Base-by-base conservation (phyloP, 345 rosid species). In the Nasturtium officinale region DNA sequence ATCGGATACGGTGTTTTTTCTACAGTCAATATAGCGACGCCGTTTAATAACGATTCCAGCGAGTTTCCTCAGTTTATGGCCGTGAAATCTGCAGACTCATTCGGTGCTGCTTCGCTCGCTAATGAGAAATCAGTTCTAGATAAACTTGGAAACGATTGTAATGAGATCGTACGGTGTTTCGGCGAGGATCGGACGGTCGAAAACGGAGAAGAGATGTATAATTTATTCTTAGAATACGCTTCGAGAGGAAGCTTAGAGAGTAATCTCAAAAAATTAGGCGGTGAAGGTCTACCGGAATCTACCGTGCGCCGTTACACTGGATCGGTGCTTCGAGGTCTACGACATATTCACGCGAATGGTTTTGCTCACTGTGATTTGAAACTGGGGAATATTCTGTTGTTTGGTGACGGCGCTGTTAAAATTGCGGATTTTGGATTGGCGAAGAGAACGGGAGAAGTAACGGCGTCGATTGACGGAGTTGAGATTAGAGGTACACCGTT, bases 361-460 rank as follows among this genome's bases (percentile, higher is more conserved):
- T 87, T 79, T 54, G 91, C 87, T 53, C 98, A 89, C 81, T 86
- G 90, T 35, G 92, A 86, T 67, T 55, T 90, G 21, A 86, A 87
- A 77, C 87, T 86, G 1, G 82, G 81, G 42, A 88, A 88, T 67
- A 52, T 90, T 32, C 75, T 92, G 40, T 74, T 90, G 9, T 85
- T 85, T 62, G 78, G 73, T 33, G 73, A 71, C 42, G 81, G 77
- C 2, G 82, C 77, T 32, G 79, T 73, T 46, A 88, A 86, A 77
- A 85, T 90, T 9, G 88, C 93, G 2, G 97, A 92, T 75, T 92
- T 90, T 13, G 98, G 97, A 29, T 73, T 90, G 53, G 85, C 97
- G 7, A 90, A 74, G 83, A 84, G 72, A 46, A 70, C 59, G 9
- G 61, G 62, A 26, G 78, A 54, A 37, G 61, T 73, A 42, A 64